phyloP scores from a whole-genome alignment of 805 yeast genomes.

The Cyberlindnera misumaiensis region DNA sequence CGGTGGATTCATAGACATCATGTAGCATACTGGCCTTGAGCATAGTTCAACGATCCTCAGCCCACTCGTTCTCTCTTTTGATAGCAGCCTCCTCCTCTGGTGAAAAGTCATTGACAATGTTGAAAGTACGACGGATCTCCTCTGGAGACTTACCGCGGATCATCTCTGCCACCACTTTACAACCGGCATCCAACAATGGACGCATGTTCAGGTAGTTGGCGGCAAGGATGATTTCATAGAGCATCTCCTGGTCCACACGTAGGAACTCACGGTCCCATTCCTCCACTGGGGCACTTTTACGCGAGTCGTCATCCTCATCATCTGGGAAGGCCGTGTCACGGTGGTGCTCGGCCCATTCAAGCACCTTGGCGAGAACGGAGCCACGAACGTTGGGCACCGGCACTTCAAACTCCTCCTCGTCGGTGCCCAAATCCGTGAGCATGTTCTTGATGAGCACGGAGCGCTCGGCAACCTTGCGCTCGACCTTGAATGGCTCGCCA shows the following conservation, averaged over 20 bases:
- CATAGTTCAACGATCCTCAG: conserved; percentile 59
- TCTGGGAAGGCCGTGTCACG: conserved; percentile 71
- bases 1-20: background rate
- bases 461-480: conserved; percentile 77
- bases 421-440: conserved; percentile 57
- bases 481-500: conserved; percentile 72
- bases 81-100: conserved; percentile 88
- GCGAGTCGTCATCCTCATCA: conserved; percentile 77
- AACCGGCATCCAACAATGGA: conserved; percentile 70
- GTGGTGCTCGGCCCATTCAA: conserved; percentile 96
- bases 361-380: conserved; percentile 79
- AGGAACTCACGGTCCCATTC: conserved; percentile 95
- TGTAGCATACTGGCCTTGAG: no score
- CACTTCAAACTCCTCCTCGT: conserved; percentile 54
- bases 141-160: conserved; percentile 75
- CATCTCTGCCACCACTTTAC: conserved; percentile 80
- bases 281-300: conserved; percentile 85
- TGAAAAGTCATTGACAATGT: conserved; percentile 74
- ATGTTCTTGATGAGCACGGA: conserved; percentile 80
- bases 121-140: conserved; percentile 73
- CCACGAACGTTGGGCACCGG: conserved; percentile 90
- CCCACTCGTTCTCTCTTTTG: conserved; percentile 86
- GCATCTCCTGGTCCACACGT: conserved; percentile 88
- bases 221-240: conserved; percentile 75
- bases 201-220: conserved; percentile 73